Conservation (phyloP, 345 rosid species). For the Tarenaya hassleriana region DNA sequence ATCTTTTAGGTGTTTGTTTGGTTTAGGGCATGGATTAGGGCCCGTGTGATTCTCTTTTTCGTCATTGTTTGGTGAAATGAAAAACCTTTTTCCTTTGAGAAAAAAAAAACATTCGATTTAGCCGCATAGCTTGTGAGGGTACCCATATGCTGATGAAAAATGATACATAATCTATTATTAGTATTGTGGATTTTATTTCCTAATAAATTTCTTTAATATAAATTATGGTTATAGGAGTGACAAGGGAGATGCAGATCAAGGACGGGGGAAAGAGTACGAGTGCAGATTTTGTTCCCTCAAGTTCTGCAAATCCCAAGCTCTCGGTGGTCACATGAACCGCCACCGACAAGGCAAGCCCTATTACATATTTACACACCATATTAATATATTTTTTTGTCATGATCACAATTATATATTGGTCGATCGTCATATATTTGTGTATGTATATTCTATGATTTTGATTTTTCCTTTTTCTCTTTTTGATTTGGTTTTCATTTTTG, state of each 20-base stretch:
- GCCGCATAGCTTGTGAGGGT: too few relatives aligned
- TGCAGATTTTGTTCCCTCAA: conserved; percentile 99
- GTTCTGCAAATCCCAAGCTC: conserved; percentile 99
- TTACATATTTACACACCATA: background rate
- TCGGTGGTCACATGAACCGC: conserved; percentile 99
- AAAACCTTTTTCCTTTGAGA: too few relatives aligned
- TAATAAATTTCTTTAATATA: conserved; percentile 34
- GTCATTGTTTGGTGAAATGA: too few relatives aligned
- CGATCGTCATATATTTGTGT: background rate
- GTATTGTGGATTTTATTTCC: background rate
- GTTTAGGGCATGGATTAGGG: background rate
- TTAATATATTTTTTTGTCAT: too few relatives aligned
- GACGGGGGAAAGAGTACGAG: conserved; percentile 89
- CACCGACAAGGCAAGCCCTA: conserved; percentile 82
- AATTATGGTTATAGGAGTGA: conserved; percentile 20
- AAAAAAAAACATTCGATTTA: too few relatives aligned
- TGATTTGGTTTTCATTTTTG: conserved; percentile 23
- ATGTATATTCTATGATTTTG: background rate
- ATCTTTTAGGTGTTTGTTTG: background rate
- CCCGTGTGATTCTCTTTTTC: too few relatives aligned
- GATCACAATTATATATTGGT: too few relatives aligned
- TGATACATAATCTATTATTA: conserved; percentile 26
- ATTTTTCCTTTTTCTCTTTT: too few relatives aligned
- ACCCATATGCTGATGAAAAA: too few relatives aligned
- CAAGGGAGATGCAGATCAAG: conserved; percentile 62